Evolutionary conservation across 306 rosid species (phyloP), one percentile per base, ranked within the genome.

Genomic region (Lathyrus oleraceus): DNA sequence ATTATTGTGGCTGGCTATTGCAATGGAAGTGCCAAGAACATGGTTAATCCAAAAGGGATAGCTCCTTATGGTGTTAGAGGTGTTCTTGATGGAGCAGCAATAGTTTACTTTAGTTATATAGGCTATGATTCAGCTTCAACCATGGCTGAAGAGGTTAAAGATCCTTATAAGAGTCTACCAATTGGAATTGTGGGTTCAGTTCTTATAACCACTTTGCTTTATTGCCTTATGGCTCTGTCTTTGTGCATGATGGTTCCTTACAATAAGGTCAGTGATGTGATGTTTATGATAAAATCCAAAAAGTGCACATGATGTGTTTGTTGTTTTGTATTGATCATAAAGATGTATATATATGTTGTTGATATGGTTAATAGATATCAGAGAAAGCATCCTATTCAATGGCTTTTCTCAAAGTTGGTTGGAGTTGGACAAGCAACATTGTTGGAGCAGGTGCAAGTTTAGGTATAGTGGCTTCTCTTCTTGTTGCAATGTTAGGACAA

Each of bases 111-210:
- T 73, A 91, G 96, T 76, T 93, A 90, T 63, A 93, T 93, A 47
- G 98, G 98, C 40, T 93, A 90, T 75, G 97, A 93, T 78, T 90
- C 98, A 10, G 98, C 89, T 74, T 90, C 98, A 75, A 93, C 98
- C 23, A 76, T 93, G 88, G 98, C 98, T 20, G 98, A 93, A 74
- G 98, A 93, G 79, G 88, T 87, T 32, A 87, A 81, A 72, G 85
- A 83, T 60, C 98, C 97, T 70, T 76, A 79, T 4, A 87, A 70
- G 71, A 85, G 85, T 70, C 86, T 93, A 20, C 98, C 98, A 6
- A 61, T 93, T 67, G 97, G 98, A 73, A 90, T 93, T 43, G 78
- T 88, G 58, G 98, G 98, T 32, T 90, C 98, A 17, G 98, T 93
- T 78, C 83, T 90, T 49, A 84, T 88, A 71, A 87, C 92, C 78